Evolutionary conservation across 2,329 filamentous ascomycete genomes (phyloP).

Genomic region (Lachnellula suecica): DNA sequence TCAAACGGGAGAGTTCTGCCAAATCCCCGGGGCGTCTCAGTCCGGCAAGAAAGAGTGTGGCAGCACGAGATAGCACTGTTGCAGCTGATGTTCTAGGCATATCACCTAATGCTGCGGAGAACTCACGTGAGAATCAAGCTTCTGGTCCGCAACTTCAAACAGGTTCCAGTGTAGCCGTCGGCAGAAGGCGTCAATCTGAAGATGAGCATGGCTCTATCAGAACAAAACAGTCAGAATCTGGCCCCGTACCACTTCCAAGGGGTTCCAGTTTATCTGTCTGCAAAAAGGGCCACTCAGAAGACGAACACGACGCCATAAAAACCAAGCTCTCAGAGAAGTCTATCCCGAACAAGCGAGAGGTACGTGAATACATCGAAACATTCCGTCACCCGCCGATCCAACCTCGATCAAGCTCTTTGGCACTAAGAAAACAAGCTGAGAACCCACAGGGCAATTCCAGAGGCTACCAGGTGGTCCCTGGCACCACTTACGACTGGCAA

Average conservation of each 20-base stretch:
- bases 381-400: slow-evolving; percentile 19
- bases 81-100: too few relatives aligned
- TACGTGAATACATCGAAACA: slow-evolving; percentile 23
- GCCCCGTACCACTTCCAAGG: background rate
- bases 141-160: too few relatives aligned
- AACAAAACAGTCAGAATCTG: too few relatives aligned
- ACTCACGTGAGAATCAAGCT: too few relatives aligned
- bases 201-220: too few relatives aligned
- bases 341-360: slow-evolving; percentile 23
- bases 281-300: slow-evolving; percentile 15
- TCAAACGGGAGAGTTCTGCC: background rate
- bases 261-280: slow-evolving; percentile 9
- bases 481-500: slow-evolving; percentile 24
- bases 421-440: slow-evolving; percentile 19
- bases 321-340: slow-evolving; percentile 17
- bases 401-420: slow-evolving; percentile 22
- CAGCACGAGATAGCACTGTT: background rate
- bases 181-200: too few relatives aligned
- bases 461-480: slow-evolving; percentile 9
- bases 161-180: too few relatives aligned
- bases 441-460: slow-evolving; percentile 9
- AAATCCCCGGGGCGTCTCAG: background rate
- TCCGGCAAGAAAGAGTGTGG: background rate
- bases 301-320: slow-evolving; percentile 18
- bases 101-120: too few relatives aligned